Base-by-base conservation (phyloP, 768 basidiomycete genomes). In the Collybia sordida region DNA sequence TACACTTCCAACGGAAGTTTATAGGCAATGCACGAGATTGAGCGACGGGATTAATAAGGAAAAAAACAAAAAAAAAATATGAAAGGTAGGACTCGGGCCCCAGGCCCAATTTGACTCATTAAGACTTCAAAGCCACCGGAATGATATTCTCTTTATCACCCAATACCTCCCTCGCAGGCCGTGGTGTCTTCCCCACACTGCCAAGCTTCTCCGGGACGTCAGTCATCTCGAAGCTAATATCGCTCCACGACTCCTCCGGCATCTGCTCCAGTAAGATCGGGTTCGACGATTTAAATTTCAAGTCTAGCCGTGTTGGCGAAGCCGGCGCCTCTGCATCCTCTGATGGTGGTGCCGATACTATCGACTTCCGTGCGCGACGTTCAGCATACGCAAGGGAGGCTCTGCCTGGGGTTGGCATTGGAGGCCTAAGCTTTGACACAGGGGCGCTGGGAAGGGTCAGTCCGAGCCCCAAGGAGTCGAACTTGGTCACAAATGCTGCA, bases 401-500 rank as follows among this genome's bases (percentile, higher is more conserved):
- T 6, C 81, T 79, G 12, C 83, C 78, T 3, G 75, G 72, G 1
- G 69, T 72, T 1, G 78, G 81, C 69, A 75, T 77, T 3, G 77
- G 74, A 4, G 69, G 74, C 21, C 69, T 68, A n/a, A 73, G 64
- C 51, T 77, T 81, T 17, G 76, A 65, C 3, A 71, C 59, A 1
- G 56, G 46, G 15, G 57, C 59, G 15, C 65, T 50, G 18, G 65
- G 54, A 4, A 59, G 53, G 12, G 69, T 68, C 7, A 67, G 64
- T 0, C 74, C 74, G 25, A 87, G 61, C 0, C 86, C 86, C 22
- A 89, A 66, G 9, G 88, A 76, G 66, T 93, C 91, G 59, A 93
- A 90, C 64, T 88, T 90, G 64, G 74, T 76, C 39, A 93, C 91
- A 58, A 93, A 93, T 5, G 88, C 79, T 3, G 87, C 81, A 35